A percentile compares a stretch with the other conserved stretches of the same genome.
Evolutionary conservation across 2,329 filamentous ascomycete genomes (phyloP).

Genomic region (Cladosporium sp.): DNA sequence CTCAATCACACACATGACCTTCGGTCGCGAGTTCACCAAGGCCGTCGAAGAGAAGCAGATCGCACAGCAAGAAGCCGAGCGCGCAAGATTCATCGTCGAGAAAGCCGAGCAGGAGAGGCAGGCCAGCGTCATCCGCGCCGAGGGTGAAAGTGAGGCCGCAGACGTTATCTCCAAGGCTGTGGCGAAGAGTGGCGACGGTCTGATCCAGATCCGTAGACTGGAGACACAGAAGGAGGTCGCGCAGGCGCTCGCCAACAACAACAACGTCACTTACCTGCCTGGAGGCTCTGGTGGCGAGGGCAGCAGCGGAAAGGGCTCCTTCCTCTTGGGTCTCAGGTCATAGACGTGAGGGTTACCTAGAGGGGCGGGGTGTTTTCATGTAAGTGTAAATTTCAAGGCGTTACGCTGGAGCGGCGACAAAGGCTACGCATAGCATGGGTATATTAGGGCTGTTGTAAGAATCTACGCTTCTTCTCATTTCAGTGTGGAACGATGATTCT

Average conservation of each 20-base stretch:
- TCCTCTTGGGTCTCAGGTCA: conserved; percentile 62
- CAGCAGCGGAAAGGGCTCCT: conserved; percentile 53
- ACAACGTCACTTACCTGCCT: conserved; percentile 93
- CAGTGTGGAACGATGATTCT: not conserved
- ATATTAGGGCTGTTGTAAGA: conserved; percentile 5
- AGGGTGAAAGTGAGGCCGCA: conserved; percentile 95
- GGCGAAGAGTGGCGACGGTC: conserved; percentile 84
- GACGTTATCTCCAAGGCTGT: conserved; percentile 94
- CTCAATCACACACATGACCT: conserved; percentile 99
- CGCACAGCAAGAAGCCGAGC: conserved; percentile 96
- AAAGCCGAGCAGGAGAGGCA: conserved; percentile 98
- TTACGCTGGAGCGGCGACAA: conserved; percentile 4
- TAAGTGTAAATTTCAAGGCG: conserved; percentile 12
- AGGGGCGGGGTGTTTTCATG: not conserved
- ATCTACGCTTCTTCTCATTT: conserved; percentile 13
- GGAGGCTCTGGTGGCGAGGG: conserved; percentile 51
- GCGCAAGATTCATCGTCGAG: conserved; percentile 96
- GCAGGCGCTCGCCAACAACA: conserved; percentile 79
- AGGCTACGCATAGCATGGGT: conserved; percentile 12
- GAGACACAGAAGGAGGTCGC: conserved; percentile 97
- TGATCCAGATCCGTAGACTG: conserved; percentile 94
- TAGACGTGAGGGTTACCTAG: conserved; percentile 25
- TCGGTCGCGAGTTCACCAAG: conserved; percentile 97
- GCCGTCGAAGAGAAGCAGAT: conserved; percentile 99
- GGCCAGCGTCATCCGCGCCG: conserved; percentile 95